Percentiles rank a stretch among this genome's conserved stretches.
phyloP scores from a whole-genome alignment of 129 eudicot species.

The Mikania micrantha region DNA sequence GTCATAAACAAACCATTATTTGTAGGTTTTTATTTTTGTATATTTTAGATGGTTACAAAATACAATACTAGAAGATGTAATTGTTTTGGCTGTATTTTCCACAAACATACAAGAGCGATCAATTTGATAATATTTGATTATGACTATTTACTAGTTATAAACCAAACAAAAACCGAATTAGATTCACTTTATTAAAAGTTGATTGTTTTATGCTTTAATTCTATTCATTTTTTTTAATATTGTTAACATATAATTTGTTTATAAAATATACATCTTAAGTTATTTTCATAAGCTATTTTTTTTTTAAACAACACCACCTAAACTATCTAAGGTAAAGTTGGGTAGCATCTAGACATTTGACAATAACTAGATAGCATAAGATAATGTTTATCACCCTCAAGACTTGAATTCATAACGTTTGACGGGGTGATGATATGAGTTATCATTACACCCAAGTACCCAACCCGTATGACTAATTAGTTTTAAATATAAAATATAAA shows the following conservation, averaged over 20 bases:
- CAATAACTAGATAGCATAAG: too few species aligned
- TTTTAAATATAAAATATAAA: too few species aligned
- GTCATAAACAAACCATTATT: not conserved
- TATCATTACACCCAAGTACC: too few species aligned
- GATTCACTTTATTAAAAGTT: not conserved
- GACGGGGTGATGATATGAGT: too few species aligned
- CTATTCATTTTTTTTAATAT: not conserved
- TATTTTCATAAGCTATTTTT: not conserved
- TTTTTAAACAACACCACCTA: too few species aligned
- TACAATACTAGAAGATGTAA: not conserved
- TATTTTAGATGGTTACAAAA: not conserved
- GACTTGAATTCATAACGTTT: too few species aligned
- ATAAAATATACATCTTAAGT: not conserved
- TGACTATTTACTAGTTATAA: not conserved
- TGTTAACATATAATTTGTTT: not conserved
- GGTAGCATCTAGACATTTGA: too few species aligned
- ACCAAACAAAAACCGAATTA: not conserved
- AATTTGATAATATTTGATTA: conserved; percentile 3
- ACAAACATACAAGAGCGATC: not conserved
- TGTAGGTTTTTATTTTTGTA: not conserved
- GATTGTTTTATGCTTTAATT: not conserved
- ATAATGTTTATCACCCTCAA: too few species aligned
- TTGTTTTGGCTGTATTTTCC: not conserved
- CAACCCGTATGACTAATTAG: too few species aligned
- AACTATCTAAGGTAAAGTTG: too few species aligned